Conservation (phyloP, 495 filamentous ascomycete species). For the Tuber microsphaerosporum region DNA sequence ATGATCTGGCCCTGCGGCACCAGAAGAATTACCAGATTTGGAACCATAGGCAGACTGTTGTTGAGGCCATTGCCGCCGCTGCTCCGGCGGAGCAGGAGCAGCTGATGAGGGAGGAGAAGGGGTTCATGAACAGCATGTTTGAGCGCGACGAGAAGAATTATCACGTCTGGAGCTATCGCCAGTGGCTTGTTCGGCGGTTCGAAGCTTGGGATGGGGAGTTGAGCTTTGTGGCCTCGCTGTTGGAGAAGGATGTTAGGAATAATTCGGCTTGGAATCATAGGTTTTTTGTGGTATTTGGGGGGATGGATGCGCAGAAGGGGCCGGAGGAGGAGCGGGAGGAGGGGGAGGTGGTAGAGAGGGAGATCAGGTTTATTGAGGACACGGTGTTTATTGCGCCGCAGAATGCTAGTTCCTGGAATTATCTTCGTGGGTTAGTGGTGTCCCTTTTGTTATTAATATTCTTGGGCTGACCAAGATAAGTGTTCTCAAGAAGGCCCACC, state of each 20-base stretch:
- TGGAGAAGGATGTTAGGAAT: conserved; percentile 76
- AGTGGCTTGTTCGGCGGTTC: conserved; percentile 84
- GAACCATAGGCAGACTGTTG: conserved; percentile 70
- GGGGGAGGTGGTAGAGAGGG: conserved; percentile 60
- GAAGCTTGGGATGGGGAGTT: conserved; percentile 67
- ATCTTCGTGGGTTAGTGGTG: conserved; percentile 58
- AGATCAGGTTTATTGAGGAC: conserved; percentile 63
- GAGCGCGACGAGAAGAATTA: conserved; percentile 89
- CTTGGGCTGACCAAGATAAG: conserved; percentile 15
- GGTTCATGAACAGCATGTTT: conserved; percentile 76
- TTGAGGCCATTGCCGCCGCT: not conserved
- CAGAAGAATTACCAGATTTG: conserved; percentile 99
- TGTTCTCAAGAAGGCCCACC: conserved; percentile 21
- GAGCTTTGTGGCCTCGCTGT: conserved; percentile 58
- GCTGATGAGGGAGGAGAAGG: conserved; percentile 67
- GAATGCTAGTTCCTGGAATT: conserved; percentile 90
- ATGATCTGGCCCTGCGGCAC: conserved; percentile 68
- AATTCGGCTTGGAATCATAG: conserved; percentile 97
- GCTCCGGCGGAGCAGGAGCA: not conserved
- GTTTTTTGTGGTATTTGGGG: conserved; percentile 81
- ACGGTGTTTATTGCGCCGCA: conserved; percentile 75
- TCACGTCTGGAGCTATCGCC: conserved; percentile 92
- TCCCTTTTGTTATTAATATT: conserved; percentile 22
- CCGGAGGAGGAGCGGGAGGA: conserved; percentile 48
- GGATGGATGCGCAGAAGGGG: conserved; percentile 38